These are phyloP conservation scores for Sugiyamaella mastotermitis DNA, from an alignment of 805 yeast species.

Conservation along the genomic window DNA sequence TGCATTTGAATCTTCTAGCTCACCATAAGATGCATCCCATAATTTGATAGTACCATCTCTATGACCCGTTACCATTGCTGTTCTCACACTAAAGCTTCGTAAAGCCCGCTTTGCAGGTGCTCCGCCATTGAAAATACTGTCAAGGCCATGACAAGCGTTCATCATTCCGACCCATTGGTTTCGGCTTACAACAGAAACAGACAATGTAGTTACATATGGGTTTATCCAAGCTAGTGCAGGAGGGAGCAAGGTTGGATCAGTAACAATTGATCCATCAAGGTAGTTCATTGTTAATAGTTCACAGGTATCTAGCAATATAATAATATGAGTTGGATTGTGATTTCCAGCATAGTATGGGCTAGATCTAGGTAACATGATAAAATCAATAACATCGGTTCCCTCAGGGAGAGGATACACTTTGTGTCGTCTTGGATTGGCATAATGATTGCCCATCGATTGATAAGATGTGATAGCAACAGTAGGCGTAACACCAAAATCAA, in stretches of 20 bases:
- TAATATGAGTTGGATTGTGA: conserved; percentile 64
- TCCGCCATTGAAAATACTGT: conserved; percentile 70
- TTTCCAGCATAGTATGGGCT: conserved; percentile 78
- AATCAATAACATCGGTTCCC: conserved; percentile 35
- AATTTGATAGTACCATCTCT: conserved; percentile 71
- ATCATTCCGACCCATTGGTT: conserved; percentile 78
- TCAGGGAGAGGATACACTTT: conserved; percentile 51
- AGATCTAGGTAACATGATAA: conserved; percentile 49
- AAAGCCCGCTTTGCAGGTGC: conserved; percentile 49
- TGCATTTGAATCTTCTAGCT: conserved; percentile 51
- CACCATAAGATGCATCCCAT: conserved; percentile 78
- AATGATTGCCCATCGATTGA: conserved; percentile 73
- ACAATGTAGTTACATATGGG: conserved; percentile 57
- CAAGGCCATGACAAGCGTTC: conserved; percentile 37
- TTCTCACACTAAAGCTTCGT: conserved; percentile 45
- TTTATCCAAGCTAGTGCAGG: conserved; percentile 73
- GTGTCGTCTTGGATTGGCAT: conserved; percentile 53
- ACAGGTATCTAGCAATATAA: conserved; percentile 57
- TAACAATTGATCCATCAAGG: conserved; percentile 48
- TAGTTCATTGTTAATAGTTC: conserved; percentile 56
- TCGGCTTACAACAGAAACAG: conserved; percentile 52
- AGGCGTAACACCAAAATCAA: conserved; percentile 75
- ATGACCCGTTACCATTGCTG: conserved; percentile 75
- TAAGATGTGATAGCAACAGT: conserved; percentile 76
- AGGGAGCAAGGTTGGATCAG: conserved; percentile 62